Evolutionary conservation across 768 basidiomycete genomes (phyloP).

Genomic region (Lenzites betulinus): DNA sequence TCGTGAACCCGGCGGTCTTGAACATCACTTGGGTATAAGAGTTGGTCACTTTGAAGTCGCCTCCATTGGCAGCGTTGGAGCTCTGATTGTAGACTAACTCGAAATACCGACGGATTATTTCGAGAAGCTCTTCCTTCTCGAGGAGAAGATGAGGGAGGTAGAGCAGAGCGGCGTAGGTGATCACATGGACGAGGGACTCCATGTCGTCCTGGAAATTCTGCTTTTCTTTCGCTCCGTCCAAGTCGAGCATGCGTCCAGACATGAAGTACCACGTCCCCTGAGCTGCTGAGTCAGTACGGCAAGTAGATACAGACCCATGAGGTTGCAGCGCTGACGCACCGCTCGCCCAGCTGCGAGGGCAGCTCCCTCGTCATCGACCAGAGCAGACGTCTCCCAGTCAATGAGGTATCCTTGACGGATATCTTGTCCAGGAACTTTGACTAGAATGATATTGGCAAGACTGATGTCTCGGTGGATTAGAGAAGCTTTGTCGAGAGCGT

Average conservation of each 20-base stretch:
- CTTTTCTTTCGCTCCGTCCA: neutral
- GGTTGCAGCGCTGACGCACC: too few species aligned
- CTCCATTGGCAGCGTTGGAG: neutral
- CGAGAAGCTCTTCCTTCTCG: neutral
- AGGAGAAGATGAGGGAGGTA: conserved; percentile 1
- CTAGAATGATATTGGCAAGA: conserved; percentile 4
- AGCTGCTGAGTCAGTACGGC: neutral
- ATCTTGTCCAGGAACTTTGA: neutral
- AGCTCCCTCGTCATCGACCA: neutral
- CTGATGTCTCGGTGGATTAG: conserved; percentile 9
- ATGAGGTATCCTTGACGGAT: neutral
- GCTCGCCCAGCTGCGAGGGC: neutral
- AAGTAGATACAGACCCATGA: neutral
- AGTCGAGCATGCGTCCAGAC: neutral
- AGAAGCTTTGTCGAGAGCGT: neutral
- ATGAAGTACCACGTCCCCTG: conserved; percentile 9
- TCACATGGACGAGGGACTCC: conserved; percentile 15
- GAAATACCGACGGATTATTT: neutral
- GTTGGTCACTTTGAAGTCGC: neutral
- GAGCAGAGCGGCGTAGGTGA: neutral
- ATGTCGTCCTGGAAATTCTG: conserved; percentile 12
- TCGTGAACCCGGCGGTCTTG: neutral
- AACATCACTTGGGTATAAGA: too few species aligned
- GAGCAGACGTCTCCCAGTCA: too few species aligned
- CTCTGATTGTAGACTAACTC: neutral